Conservation (phyloP, 2,329 filamentous ascomycete genomes). For the Pseudogymnoascus sp. region DNA sequence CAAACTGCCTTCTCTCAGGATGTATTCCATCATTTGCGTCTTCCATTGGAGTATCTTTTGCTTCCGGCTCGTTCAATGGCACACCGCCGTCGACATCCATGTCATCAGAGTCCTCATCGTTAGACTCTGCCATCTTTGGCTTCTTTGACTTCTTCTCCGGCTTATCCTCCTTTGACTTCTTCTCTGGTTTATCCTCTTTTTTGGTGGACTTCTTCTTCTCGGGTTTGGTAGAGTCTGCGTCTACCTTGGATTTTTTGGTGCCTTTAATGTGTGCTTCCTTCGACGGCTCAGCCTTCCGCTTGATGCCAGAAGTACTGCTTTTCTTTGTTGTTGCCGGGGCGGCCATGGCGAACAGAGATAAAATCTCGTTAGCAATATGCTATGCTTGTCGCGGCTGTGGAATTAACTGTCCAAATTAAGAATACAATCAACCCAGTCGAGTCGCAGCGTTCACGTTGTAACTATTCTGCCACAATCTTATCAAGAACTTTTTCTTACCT, state of each 20-base stretch:
- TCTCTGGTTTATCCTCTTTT: constrained; percentile 30
- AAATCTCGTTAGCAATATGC: not conserved
- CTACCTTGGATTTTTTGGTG: constrained; percentile 46
- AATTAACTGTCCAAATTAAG: constrained; percentile 1
- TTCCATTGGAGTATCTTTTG: constrained; percentile 24
- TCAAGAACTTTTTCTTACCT: constrained; percentile 10
- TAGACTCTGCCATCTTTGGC: constrained; percentile 27
- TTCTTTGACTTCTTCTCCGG: constrained; percentile 11
- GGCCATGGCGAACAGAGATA: not conserved
- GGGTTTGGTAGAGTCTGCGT: constrained; percentile 26
- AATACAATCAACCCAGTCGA: not conserved
- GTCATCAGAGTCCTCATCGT: constrained; percentile 34
- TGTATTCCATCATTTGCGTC: constrained; percentile 28
- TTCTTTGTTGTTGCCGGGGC: constrained; percentile 34
- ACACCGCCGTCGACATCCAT: constrained; percentile 31
- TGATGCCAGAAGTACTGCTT: constrained; percentile 40
- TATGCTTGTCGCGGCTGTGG: not conserved
- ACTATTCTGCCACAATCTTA: constrained; percentile 10
- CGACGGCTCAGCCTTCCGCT: constrained; percentile 47
- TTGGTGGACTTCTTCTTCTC: constrained; percentile 28
- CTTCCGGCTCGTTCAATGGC: constrained; percentile 15
- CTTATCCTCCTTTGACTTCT: constrained; percentile 13
- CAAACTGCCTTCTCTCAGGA: constrained; percentile 28
- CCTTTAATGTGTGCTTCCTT: constrained; percentile 39
- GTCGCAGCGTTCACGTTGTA: constrained; percentile 5